Evolutionary conservation across 2,329 filamentous ascomycete species (phyloP).

Genomic region (Aspergillus hiratsukae): DNA sequence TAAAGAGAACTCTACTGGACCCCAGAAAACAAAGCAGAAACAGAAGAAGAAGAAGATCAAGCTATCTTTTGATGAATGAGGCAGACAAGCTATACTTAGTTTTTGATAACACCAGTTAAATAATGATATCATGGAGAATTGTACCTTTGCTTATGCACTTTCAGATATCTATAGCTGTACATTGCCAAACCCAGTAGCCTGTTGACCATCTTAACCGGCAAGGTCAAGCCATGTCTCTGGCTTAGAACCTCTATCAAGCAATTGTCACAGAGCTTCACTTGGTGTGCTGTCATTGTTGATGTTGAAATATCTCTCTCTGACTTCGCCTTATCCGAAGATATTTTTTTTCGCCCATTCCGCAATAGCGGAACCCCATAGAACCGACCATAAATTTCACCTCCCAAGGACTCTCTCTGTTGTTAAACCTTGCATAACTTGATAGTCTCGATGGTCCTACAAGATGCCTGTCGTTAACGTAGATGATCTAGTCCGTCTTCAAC

Average conservation of each 20-base stretch:
- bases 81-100: constrained; percentile 13
- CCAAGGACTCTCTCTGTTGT: constrained; percentile 9
- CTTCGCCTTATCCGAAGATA: constrained; percentile 5
- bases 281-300: not conserved
- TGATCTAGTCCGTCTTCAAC: constrained; percentile 85
- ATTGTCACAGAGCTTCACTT: not conserved
- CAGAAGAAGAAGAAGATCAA: constrained; percentile 44
- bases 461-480: constrained; percentile 94
- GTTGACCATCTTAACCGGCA: not conserved
- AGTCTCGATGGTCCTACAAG: constrained; percentile 27
- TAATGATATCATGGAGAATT: not conserved
- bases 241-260: not conserved
- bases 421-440: not conserved
- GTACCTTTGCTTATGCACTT: not conserved
- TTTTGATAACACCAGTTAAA: not conserved
- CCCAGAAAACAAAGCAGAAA: constrained; percentile 36
- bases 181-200: not conserved
- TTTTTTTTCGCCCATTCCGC: constrained; percentile 15
- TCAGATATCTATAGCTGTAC: not conserved
- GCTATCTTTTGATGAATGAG: constrained; percentile 40
- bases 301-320: not conserved
- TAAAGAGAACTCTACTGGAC: constrained; percentile 18
- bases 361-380: constrained; percentile 4
- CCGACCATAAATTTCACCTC: constrained; percentile 7
- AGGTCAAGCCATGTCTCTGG: not conserved